A percentile compares a stretch with the other conserved stretches of the same genome.
Evolutionary conservation across 164 flowering plant species (phyloP).

Genomic region (Pachysandra terminalis): DNA sequence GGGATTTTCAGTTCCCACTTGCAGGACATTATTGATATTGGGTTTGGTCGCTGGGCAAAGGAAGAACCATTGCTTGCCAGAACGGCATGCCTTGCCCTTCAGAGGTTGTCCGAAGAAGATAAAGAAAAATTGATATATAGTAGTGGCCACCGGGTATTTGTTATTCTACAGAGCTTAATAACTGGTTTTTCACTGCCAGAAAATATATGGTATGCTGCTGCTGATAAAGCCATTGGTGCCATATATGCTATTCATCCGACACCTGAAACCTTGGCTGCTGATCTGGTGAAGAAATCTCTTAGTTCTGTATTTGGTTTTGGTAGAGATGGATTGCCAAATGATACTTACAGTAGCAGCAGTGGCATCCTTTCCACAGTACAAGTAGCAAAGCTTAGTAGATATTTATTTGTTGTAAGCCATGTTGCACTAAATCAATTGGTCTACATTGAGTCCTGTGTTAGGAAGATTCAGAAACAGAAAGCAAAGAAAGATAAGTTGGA

Average conservation of each 20-base stretch:
- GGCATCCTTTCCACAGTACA: slow-evolving; percentile 44
- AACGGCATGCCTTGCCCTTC: slow-evolving; percentile 86
- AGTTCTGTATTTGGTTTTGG: slow-evolving; percentile 47
- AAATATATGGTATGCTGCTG: slow-evolving; percentile 85
- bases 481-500: slow-evolving; percentile 37
- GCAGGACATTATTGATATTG: slow-evolving; percentile 90
- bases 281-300: slow-evolving; percentile 61
- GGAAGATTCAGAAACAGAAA: slow-evolving; percentile 81
- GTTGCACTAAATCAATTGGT: slow-evolving; percentile 86
- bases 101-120: slow-evolving; percentile 80
- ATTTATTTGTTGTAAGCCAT: slow-evolving; percentile 71
- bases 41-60: slow-evolving; percentile 98
- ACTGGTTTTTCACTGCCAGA: slow-evolving; percentile 76
- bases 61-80: slow-evolving; percentile 91
- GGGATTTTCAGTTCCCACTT: slow-evolving; percentile 67
- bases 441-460: slow-evolving; percentile 78
- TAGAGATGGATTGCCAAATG: slow-evolving; percentile 39
- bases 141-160: slow-evolving; percentile 67
- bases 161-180: slow-evolving; percentile 63
- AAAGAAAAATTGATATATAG: slow-evolving; percentile 56
- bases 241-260: slow-evolving; percentile 79
- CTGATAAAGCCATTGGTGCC: slow-evolving; percentile 80
- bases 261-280: slow-evolving; percentile 79
- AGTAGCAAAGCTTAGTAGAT: slow-evolving; percentile 73
- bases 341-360: slow-evolving; percentile 21